These are phyloP conservation scores for Colletotrichum scovillei DNA, from an alignment of 2,329 filamentous ascomycete genomes.

Conservation along the genomic window DNA sequence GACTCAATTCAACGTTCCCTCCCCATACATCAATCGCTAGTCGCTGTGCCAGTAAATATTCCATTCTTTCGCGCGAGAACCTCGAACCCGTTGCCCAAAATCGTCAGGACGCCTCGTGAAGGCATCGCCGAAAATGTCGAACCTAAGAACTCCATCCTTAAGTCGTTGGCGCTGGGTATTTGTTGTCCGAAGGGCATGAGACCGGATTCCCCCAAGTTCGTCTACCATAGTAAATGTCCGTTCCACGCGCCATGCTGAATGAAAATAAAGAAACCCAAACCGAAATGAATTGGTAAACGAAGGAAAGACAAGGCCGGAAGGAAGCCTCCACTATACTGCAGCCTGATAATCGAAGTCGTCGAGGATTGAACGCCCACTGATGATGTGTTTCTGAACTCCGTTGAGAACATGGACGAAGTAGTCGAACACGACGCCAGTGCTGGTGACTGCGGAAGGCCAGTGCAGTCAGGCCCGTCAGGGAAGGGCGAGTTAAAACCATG, in stretches of 20 bases:
- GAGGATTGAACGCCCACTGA: conserved; percentile 1
- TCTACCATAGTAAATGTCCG: conserved; percentile 33
- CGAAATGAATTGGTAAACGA: conserved; percentile 6
- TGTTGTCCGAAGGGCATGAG: conserved; percentile 25
- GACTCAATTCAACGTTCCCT: conserved; percentile 26
- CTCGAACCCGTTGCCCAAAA: conserved; percentile 17
- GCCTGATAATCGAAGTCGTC: conserved; percentile 11
- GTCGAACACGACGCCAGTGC: not conserved
- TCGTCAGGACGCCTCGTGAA: conserved; percentile 29
- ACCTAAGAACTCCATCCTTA: conserved; percentile 33
- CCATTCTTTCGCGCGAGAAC: conserved; percentile 16
- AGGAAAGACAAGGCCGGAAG: conserved; percentile 7
- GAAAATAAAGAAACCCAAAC: conserved; percentile 31
- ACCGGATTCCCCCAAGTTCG: conserved; percentile 21
- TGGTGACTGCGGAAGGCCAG: not conserved
- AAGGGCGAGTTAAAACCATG: conserved; percentile 4
- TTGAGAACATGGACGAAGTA: conserved; percentile 1
- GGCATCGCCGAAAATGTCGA: conserved; percentile 23
- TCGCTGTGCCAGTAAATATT: conserved; percentile 31
- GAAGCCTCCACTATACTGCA: not conserved
- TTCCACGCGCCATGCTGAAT: conserved; percentile 36
- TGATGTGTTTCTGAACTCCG: not conserved
- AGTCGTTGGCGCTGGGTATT: conserved; percentile 27
- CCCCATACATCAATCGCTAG: conserved; percentile 13
- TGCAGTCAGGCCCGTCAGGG: not conserved